Conservation (phyloP, 1,139 yeast genomes). For the Geotrichum klebahnii region DNA sequence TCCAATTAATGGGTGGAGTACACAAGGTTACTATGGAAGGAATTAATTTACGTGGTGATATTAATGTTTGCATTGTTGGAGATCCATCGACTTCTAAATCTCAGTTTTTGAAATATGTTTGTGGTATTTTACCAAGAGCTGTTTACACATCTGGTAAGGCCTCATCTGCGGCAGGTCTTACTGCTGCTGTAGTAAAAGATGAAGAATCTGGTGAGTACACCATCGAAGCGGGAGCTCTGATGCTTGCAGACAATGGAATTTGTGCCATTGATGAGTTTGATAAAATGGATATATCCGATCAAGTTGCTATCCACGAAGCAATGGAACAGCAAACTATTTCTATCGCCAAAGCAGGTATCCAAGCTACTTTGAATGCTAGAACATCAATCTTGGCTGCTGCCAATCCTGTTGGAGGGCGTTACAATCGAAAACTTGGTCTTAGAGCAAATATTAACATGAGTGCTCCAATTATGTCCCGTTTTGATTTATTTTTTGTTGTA, state of each 20-base stretch:
- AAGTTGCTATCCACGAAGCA: conserved; percentile 98
- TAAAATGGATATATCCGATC: conserved; percentile 93
- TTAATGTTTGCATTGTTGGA: conserved; percentile 93
- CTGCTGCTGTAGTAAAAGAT: conserved; percentile 96
- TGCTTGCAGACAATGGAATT: conserved; percentile 97
- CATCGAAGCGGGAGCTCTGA: conserved; percentile 97
- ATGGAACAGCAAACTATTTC: conserved; percentile 99
- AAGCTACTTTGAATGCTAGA: conserved; percentile 93
- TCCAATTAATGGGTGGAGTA: conserved; percentile 92
- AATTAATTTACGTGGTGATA: conserved; percentile 92
- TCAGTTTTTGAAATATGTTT: conserved; percentile 89
- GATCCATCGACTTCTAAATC: conserved; percentile 98
- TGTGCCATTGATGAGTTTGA: conserved; percentile 98
- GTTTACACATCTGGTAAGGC: conserved; percentile 98
- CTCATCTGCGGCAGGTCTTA: conserved; percentile 96
- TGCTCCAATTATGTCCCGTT: conserved; percentile 99
- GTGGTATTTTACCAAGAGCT: conserved; percentile 88
- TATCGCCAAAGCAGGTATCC: conserved; percentile 97
- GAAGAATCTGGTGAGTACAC: conserved; percentile 98
- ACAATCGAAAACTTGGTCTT: conserved; percentile 78
- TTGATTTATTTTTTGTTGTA: conserved; percentile 90
- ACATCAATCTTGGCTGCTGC: conserved; percentile 97
- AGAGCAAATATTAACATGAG: conserved; percentile 91
- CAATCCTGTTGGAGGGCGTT: conserved; percentile 93
- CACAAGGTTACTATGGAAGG: conserved; percentile 94